Evolutionary conservation across 768 basidiomycete species (phyloP), one percentile per base, ranked within the genome.

Genomic region (Leucosporidium scottii): DNA sequence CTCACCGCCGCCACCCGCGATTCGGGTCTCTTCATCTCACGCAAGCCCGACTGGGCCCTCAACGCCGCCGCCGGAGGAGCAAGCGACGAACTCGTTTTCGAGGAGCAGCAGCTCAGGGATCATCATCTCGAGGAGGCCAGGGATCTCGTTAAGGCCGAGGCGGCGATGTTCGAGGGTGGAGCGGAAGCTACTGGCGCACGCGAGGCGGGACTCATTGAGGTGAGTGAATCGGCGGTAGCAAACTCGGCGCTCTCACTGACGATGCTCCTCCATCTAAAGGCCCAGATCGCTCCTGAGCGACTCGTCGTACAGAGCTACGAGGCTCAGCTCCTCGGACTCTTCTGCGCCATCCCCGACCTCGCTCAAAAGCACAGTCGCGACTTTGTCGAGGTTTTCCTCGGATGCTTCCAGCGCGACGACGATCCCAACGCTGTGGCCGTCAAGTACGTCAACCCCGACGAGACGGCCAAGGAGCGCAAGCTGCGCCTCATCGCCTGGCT

Each of bases 291-390:
- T 8, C 68, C 74, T 17, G 80, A 81, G 48, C 84, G 89, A 20
- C 85, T 97, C 49, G 91, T 96, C 73, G 77, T 81, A 1, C 79
- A 79, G 53, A 85, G 85, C 28, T 98, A 92, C 77, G 91, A 94
- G 76, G 79, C 82, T 15, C 91, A 96, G 76, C 81, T 98, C 4
- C 82, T 98, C 20, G 78, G 81, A 13, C 80, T 87, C 0, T 81
- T 97, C 20, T 83, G 83, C n/a, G 84, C 87, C 73, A 84, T 85
- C 66, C 80, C 87, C 0, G 81, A 83, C 2, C 78, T 96, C 17
- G 89, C 86, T 0, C 91, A 97, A 78, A 89, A 87, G 77, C 88
- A 94, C 78, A 90, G 88, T 65, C 86, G 90, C 48, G 85, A 88
- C n/a, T 80, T 97, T 44, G 81, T 96, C n/a, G 87, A 91, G 0